A percentile compares a stretch with the other conserved stretches of the same genome.
Conservation (phyloP, 352 stramenopile species). For the Aphanomyces euteiches region DNA sequence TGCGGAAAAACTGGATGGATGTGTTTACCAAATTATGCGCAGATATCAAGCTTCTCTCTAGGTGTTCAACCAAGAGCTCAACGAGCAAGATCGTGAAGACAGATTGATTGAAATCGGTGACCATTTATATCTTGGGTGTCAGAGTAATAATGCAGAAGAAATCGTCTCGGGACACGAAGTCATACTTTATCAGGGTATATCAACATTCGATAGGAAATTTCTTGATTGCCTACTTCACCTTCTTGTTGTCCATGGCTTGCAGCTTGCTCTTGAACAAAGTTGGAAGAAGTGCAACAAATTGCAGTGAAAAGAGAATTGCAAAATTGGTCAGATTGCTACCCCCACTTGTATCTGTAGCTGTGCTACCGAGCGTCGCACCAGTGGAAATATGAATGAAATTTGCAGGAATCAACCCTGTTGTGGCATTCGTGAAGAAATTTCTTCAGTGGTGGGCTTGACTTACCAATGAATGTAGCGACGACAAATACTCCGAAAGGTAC, state of each 20-base stretch:
- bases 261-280: constrained; percentile 86
- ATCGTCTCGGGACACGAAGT: no score
- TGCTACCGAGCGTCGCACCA: constrained; percentile 70
- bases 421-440: background rate
- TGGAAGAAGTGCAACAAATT: constrained; percentile 77
- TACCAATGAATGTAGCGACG: constrained; percentile 72
- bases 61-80: no score
- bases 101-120: background rate
- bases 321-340: constrained; percentile 78
- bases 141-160: no score
- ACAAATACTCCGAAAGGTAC: constrained; percentile 85
- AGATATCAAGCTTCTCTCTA: no score
- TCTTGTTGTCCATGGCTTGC: constrained; percentile 34
- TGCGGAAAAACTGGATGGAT: no score
- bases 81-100: no score
- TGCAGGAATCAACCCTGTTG: constrained; percentile 56
- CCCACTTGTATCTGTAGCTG: constrained; percentile 42
- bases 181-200: background rate
- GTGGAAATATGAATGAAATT: constrained; percentile 86
- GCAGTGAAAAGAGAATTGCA: constrained; percentile 73
- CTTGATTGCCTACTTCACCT: constrained; percentile 4
- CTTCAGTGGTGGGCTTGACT: background rate
- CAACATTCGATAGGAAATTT: background rate
- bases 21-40: no score
- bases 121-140: no score